Conservation (phyloP, 306 rosid genomes). For the Rosa lucieae region DNA sequence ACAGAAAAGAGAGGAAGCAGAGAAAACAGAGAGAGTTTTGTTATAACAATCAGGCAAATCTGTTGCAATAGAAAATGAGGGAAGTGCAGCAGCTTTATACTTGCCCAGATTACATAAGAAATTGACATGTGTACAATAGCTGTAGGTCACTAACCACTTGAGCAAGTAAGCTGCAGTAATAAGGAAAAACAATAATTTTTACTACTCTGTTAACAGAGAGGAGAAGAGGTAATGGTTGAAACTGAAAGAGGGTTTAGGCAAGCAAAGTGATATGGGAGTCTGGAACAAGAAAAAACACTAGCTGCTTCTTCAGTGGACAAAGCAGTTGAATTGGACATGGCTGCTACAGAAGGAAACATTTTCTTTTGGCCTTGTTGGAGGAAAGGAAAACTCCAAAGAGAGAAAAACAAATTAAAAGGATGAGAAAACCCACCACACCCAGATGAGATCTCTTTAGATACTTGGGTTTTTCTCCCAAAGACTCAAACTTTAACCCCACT, state of each 20-base stretch:
- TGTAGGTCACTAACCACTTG: too few species aligned
- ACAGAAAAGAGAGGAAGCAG: too few species aligned
- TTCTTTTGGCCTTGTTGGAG: conserved; percentile 20
- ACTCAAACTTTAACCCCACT: conserved; percentile 15
- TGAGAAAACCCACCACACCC: not conserved
- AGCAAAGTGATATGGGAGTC: conserved; percentile 48
- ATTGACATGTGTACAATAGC: too few species aligned
- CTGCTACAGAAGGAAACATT: conserved; percentile 53
- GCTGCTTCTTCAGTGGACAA: conserved; percentile 60
- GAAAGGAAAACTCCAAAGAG: conserved; percentile 58
- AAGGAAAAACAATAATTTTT: too few species aligned
- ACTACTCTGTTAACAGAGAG: not conserved
- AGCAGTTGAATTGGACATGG: conserved; percentile 74
- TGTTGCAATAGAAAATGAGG: too few species aligned
- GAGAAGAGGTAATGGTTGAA: conserved; percentile 34
- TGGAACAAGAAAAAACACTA: conserved; percentile 54
- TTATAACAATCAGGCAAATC: too few species aligned
- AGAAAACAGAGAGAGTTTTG: too few species aligned
- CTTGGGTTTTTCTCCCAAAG: conserved; percentile 20
- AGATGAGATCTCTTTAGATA: conserved; percentile 31
- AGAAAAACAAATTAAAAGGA: conserved; percentile 28
- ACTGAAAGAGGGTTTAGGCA: conserved; percentile 40
- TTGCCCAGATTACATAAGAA: too few species aligned
- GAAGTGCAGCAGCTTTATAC: too few species aligned
- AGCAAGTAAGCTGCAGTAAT: too few species aligned